Base-by-base conservation (phyloP, 257 asterid genomes). In the Salvia splendens region DNA sequence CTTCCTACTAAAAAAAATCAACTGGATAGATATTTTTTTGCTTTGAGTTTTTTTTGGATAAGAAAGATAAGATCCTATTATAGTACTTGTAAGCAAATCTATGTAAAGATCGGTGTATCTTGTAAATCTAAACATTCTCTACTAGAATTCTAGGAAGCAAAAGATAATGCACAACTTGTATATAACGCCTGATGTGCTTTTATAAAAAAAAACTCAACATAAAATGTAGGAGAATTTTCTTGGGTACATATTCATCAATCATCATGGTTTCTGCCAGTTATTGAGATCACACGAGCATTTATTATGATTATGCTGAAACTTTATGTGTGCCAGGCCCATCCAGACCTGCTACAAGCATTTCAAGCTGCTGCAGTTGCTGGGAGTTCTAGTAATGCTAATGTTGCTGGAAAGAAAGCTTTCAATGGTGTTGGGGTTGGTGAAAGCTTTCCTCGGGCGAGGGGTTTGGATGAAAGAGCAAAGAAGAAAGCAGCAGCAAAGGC, bases 401-500 rank as follows among this genome's bases (percentile, higher is more conserved):
- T 73, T 0, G 43, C 82, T 3, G 70, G 68, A 48, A 88, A 78
- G 65, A 87, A 81, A 73, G 68, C 92, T 36, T 60, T 68, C 7
- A 83, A 63, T 46, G 52, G 60, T 41, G 75, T 57, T 3, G 49
- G 20, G 46, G 16, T 70, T 5, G 89, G 86, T 47, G 97, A 86
- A 42, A 65, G 76, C 49, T 70, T 81, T 48, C 88, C 89, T 8
- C 84, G 95, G 24, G 92, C 89, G n/a, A 76, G 81, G 24, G 97
- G 96, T 43, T 87, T 88, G 7, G 97, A 91, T 43, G 97, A 91
- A 77, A 79, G 97, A 77, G 96, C 88, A 50, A 78, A 95, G 50
- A 90, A 88, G 77, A 94, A 91, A 78, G 97, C 97, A 48, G 96
- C 96, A 17, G 99, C 97, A 6, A 84, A 83, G 75, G 97, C 97